phyloP scores from a whole-genome alignment of 164 flowering plant genomes.

The Cinnamomum chago region DNA sequence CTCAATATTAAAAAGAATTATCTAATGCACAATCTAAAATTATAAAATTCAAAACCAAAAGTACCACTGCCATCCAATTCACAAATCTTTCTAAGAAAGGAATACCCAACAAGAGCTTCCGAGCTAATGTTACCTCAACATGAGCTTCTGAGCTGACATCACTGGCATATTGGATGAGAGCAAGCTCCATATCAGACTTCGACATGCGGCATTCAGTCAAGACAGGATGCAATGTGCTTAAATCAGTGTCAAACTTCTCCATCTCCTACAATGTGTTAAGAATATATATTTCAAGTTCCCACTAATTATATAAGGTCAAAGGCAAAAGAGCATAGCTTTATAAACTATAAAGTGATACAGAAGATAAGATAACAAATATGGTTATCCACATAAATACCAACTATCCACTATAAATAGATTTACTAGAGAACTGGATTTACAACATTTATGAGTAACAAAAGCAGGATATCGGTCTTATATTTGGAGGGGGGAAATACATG shows the following conservation, averaged over 20 bases:
- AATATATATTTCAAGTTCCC: not conserved
- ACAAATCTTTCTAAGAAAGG: not conserved
- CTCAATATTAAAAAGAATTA: not conserved
- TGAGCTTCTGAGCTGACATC: slow-evolving; percentile 98
- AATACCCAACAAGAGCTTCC: too few species aligned
- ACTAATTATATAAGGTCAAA: not conserved
- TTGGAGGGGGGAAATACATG: not conserved
- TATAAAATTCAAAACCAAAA: slow-evolving; percentile 1
- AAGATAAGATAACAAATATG: not conserved
- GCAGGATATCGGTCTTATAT: not conserved
- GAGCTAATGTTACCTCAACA: slow-evolving; percentile 49
- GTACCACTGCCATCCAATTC: not conserved
- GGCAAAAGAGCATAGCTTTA: slow-evolving; percentile 1
- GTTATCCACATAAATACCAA: not conserved
- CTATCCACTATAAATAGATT: not conserved
- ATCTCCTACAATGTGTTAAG: slow-evolving; percentile 47
- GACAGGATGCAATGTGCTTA: slow-evolving; percentile 72
- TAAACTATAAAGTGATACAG: not conserved
- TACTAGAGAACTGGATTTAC: not conserved
- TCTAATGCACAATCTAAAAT: not conserved
- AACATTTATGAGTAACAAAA: not conserved
- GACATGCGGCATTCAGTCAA: slow-evolving; percentile 82
- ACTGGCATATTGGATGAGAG: slow-evolving; percentile 81
- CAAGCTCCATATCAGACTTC: slow-evolving; percentile 76
- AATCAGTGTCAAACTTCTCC: slow-evolving; percentile 66